phyloP scores from a whole-genome alignment of 2,329 filamentous ascomycete species.

The Aspergillus sp. region DNA sequence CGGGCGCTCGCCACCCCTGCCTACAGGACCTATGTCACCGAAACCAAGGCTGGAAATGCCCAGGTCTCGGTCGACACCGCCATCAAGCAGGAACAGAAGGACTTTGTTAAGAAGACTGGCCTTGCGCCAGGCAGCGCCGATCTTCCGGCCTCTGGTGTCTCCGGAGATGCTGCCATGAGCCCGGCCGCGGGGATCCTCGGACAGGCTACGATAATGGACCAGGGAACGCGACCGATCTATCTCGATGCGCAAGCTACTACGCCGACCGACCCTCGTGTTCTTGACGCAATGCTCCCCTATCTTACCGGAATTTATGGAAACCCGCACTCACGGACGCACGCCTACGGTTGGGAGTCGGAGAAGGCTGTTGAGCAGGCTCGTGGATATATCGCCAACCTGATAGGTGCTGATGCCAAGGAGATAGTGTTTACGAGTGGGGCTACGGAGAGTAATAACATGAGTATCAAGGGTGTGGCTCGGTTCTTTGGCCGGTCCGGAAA shows the following conservation, averaged over 20 bases:
- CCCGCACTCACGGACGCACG: conserved; percentile 94
- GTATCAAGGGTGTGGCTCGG: conserved; percentile 93
- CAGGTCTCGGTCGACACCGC: conserved; percentile 80
- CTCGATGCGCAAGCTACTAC: conserved; percentile 98
- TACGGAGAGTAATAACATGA: conserved; percentile 99
- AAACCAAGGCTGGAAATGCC: conserved; percentile 67
- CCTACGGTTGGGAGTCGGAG: conserved; percentile 98
- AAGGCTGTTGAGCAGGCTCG: conserved; percentile 88
- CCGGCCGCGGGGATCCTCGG: conserved; percentile 82
- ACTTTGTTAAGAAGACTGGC: conserved; percentile 65
- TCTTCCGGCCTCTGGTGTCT: conserved; percentile 59
- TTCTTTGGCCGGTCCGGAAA: conserved; percentile 92
- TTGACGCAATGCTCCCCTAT: conserved; percentile 95
- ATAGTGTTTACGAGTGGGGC: conserved; percentile 98
- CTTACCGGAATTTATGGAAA: conserved; percentile 94
- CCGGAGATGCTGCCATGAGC: conserved; percentile 70
- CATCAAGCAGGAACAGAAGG: conserved; percentile 82
- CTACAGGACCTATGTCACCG: conserved; percentile 73
- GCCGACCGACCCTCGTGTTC: conserved; percentile 86
- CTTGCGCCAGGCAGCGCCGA: conserved; percentile 56
- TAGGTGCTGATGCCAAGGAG: conserved; percentile 94
- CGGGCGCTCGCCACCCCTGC: conserved; percentile 37
- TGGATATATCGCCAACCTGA: conserved; percentile 77
- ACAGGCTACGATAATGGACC: conserved; percentile 88
- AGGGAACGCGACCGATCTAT: conserved; percentile 91